These are phyloP conservation scores for Pichia rugopelliculosa DNA, from an alignment of 805 yeast genomes.

Conservation along the genomic window DNA sequence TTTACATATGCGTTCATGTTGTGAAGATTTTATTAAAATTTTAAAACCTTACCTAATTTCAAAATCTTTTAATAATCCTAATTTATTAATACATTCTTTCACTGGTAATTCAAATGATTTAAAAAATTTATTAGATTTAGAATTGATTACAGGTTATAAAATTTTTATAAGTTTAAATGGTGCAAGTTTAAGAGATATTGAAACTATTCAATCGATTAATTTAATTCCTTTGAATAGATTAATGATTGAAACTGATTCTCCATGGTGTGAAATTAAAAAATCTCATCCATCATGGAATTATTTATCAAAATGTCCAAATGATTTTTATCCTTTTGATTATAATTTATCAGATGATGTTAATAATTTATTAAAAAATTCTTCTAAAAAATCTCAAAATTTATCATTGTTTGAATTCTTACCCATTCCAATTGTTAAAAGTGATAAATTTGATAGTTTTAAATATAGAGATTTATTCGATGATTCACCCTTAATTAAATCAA, in stretches of 20 bases:
- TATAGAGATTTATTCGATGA: slow-evolving; percentile 23
- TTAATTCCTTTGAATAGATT: slow-evolving; percentile 63
- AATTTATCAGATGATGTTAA: slow-evolving; percentile 9
- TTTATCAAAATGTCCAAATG: slow-evolving; percentile 49
- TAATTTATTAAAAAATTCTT: slow-evolving; percentile 1
- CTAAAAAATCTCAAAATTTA: slow-evolving; percentile 12
- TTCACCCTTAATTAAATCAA: slow-evolving; percentile 57
- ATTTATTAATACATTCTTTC: slow-evolving; percentile 92
- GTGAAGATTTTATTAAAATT: slow-evolving; percentile 65
- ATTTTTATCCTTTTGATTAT: slow-evolving; percentile 40
- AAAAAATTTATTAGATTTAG: slow-evolving; percentile 37
- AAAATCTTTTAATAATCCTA: slow-evolving; percentile 31
- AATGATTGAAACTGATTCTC: slow-evolving; percentile 91
- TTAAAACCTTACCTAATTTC: slow-evolving; percentile 52
- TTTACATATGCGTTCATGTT: slow-evolving; percentile 82
- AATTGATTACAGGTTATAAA: slow-evolving; percentile 30
- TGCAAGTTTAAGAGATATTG: slow-evolving; percentile 77
- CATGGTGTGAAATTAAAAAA: slow-evolving; percentile 94
- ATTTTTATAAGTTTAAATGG: slow-evolving; percentile 84
- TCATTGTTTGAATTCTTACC: slow-evolving; percentile 48
- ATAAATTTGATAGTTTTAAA: slow-evolving; percentile 29
- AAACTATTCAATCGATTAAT: slow-evolving; percentile 59
- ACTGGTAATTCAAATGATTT: slow-evolving; percentile 75
- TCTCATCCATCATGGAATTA: slow-evolving; percentile 67
- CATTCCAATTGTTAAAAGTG: slow-evolving; percentile 58